Evolutionary conservation across 208 protist genomes (phyloP), one percentile per base, ranked within the genome.

Genomic region (Trypanosomatidae sp.): DNA sequence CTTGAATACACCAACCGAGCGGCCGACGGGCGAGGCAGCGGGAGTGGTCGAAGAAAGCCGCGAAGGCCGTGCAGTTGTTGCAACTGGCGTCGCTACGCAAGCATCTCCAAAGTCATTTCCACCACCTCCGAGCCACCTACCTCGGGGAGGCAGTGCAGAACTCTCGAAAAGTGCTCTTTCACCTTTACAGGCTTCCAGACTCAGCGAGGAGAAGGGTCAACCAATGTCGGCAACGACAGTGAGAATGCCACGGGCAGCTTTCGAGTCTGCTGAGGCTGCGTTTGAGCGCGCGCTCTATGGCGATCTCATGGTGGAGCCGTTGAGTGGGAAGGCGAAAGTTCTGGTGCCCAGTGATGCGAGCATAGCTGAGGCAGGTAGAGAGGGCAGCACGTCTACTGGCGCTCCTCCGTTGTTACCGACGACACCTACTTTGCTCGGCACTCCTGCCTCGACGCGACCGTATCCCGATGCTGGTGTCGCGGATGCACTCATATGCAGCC

Each of bases 261-360:
- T 53, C 3, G 52, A 49, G 19, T 56, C 44, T 19, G 41, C 53
- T 4, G 74, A 79, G 60, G 74, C 68, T 10, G 67, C 74, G 0
- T 79, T 79, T 25, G 74, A 79, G n/a, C 58, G 60, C 22, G 68
- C 50, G 1, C 59, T 79, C 22, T 69, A 69, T 52, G 68, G 52
- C 46, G 55, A 49, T 39, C 55, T 15, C 1, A 52, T 9, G 28
- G 41, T 44, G 13, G 33, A 25, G 43, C 46, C 12, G 49, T 30
- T 6, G 49, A 30, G 25, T 36, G 66, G 28, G 30, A 44, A 65
- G 17, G 60, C 41, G 5, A 19, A 65, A 13, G 60, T 10, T 28
- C 19, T 47, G 19, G 36, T 47, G 36, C 28, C 60, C 9, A 25
- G 39, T 28, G 39, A 30, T 44, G 22, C 17, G 9, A 17, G 22